Conservation (phyloP, 495 filamentous ascomycete species). For the Articulospora tetracladia region DNA sequence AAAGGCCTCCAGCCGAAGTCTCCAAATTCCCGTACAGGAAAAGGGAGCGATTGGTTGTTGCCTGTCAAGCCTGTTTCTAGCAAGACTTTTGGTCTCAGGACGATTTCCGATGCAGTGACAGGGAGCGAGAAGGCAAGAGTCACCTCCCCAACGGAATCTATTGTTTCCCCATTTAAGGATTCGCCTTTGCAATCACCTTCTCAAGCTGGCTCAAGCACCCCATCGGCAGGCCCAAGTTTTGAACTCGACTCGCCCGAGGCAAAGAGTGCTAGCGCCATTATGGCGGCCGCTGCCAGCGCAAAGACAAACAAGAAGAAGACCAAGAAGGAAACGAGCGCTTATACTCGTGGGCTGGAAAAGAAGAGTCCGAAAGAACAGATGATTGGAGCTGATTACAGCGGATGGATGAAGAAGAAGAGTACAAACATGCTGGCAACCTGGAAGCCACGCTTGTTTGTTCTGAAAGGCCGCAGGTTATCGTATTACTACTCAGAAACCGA, state of each 20-base stretch:
- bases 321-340: constrained; percentile 94
- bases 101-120: constrained; percentile 76
- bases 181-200: constrained; percentile 63
- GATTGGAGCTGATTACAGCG: constrained; percentile 82
- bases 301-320: constrained; percentile 46
- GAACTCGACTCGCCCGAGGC: constrained; percentile 72
- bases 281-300: constrained; percentile 34
- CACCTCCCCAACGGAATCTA: constrained; percentile 41
- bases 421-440: constrained; percentile 94
- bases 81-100: constrained; percentile 58
- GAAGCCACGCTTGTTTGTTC: constrained; percentile 91
- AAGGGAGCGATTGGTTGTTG: constrained; percentile 47
- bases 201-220: constrained; percentile 80
- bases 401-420: constrained; percentile 99
- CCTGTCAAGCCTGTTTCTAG: constrained; percentile 49
- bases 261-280: constrained; percentile 47
- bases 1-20: constrained; percentile 47
- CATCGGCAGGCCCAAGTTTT: constrained; percentile 75
- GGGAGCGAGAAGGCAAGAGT: constrained; percentile 55
- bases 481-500: constrained; percentile 97
- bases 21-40: constrained; percentile 38
- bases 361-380: constrained; percentile 83
- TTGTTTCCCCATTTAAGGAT: constrained; percentile 54
- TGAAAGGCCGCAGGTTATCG: constrained; percentile 84
- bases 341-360: constrained; percentile 80